phyloP scores from a whole-genome alignment of 192 early-diverging fungal species.

The Umbelopsis sp. region DNA sequence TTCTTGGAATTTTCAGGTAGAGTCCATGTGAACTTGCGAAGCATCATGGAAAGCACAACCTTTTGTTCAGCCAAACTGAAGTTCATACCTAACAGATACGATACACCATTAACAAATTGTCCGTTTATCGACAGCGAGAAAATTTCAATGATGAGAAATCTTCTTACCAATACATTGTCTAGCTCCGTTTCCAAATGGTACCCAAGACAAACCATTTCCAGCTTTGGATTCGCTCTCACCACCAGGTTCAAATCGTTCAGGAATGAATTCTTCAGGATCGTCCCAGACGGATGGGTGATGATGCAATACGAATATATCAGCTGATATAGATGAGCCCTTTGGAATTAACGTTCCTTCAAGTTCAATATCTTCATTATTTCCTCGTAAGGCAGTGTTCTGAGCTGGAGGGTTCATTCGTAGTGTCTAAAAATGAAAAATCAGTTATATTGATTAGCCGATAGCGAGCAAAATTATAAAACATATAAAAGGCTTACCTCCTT shows the following conservation, averaged over 20 bases:
- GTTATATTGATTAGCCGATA: too few species aligned
- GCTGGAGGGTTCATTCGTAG: constrained; percentile 1
- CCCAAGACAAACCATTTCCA: constrained; percentile 43
- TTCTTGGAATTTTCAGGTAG: constrained; percentile 11
- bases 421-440: background rate
- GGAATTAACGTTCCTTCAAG: constrained; percentile 15
- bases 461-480: too few species aligned
- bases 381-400: background rate
- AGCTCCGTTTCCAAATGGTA: constrained; percentile 54
- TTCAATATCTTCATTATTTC: background rate
- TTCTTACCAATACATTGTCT: constrained; percentile 42
- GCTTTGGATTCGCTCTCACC: constrained; percentile 34
- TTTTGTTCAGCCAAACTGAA: constrained; percentile 63
- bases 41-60: constrained; percentile 50
- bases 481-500: constrained; percentile 2
- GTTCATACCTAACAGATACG: constrained; percentile 66
- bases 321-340: background rate
- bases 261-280: constrained; percentile 15
- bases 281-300: constrained; percentile 6
- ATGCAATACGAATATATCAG: constrained; percentile 7
- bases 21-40: constrained; percentile 8
- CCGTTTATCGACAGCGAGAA: too few species aligned
- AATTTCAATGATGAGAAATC: too few species aligned
- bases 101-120: too few species aligned
- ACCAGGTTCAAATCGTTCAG: constrained; percentile 17